Conservation (phyloP, 2,329 filamentous ascomycete genomes). For the Cladosporium sp. region DNA sequence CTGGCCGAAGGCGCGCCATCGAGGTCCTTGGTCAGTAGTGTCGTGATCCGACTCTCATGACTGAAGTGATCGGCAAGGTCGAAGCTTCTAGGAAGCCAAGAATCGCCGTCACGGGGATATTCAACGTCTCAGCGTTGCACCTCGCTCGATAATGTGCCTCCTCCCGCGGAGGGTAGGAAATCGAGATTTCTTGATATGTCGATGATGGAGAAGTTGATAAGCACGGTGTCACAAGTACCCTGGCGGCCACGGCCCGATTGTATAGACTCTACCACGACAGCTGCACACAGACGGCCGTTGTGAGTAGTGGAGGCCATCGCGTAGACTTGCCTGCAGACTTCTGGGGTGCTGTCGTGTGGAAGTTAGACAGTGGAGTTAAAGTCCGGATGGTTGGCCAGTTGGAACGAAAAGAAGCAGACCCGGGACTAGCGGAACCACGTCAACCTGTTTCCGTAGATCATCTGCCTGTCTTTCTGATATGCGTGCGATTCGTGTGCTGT, state of each 20-base stretch:
- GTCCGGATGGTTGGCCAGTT: not conserved
- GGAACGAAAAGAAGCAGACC: not conserved
- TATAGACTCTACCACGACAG: not conserved
- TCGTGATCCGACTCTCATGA: not conserved
- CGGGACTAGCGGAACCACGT: not conserved
- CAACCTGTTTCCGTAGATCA: slow-evolving; percentile 5
- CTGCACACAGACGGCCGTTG: not conserved
- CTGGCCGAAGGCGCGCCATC: not conserved
- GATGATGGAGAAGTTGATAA: not conserved
- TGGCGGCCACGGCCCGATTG: not conserved
- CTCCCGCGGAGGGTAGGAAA: not conserved
- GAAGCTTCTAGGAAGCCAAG: not conserved
- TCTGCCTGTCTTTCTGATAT: not conserved
- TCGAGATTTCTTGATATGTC: not conserved
- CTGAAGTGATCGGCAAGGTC: not conserved
- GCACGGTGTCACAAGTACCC: not conserved
- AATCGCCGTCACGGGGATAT: not conserved
- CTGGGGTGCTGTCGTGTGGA: not conserved
- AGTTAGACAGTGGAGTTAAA: slow-evolving; percentile 1
- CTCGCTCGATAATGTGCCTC: not conserved
- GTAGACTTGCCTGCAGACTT: slow-evolving; percentile 1
- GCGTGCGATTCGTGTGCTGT: not conserved
- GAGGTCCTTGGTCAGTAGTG: not conserved
- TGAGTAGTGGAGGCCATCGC: not conserved
- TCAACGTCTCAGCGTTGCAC: not conserved